Evolutionary conservation across 1,284 basidiomycete species (phyloP).

Genomic region (Kwoniella shivajii): DNA sequence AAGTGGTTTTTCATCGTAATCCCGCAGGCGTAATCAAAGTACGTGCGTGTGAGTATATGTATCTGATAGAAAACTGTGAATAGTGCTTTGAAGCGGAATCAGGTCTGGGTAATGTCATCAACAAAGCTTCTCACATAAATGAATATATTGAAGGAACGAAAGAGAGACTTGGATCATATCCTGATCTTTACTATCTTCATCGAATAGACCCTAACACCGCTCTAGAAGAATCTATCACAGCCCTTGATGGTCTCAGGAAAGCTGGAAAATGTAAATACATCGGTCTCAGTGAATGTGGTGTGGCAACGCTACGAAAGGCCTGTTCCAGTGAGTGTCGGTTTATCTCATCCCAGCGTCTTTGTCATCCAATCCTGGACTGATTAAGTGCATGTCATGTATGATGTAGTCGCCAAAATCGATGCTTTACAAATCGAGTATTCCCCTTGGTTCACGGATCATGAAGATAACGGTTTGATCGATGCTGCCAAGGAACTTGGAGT

Average conservation of each 20-base stretch:
- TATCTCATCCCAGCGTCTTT: not conserved
- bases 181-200: conserved; percentile 56
- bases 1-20: conserved; percentile 12
- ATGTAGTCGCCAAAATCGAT: conserved; percentile 53
- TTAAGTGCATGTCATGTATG: no score
- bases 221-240: conserved; percentile 45
- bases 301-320: conserved; percentile 64
- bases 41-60: conserved; percentile 3
- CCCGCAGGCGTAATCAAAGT: no score
- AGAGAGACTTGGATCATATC: conserved; percentile 45
- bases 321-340: conserved; percentile 47
- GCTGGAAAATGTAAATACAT: conserved; percentile 53
- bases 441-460: conserved; percentile 54
- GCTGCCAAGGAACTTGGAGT: conserved; percentile 52
- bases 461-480: conserved; percentile 52
- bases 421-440: conserved; percentile 57
- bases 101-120: conserved; percentile 21
- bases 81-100: no score
- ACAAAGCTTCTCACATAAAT: conserved; percentile 43
- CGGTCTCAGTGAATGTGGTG: conserved; percentile 62
- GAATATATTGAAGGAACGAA: conserved; percentile 46
- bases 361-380: no score
- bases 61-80: conserved; percentile 15
- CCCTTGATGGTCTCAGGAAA: conserved; percentile 50
- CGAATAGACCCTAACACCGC: conserved; percentile 47